Percentiles rank a stretch among this genome's conserved stretches.
phyloP scores from a whole-genome alignment of 768 basidiomycete species.

The Pleurotus cornucopiae region DNA sequence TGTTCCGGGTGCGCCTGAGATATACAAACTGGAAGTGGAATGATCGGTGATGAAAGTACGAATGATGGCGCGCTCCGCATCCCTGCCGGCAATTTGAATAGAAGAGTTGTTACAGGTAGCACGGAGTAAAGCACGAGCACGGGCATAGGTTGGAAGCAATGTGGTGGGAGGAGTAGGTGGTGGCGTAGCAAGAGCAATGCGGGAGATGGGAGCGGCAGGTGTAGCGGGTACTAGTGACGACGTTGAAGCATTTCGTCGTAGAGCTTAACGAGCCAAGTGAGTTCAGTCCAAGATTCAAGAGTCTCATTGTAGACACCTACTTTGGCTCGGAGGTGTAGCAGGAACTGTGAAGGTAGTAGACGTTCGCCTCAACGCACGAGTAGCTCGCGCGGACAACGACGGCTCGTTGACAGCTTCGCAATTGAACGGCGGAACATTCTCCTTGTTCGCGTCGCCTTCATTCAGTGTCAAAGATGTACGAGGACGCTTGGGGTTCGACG shows the following conservation, averaged over 20 bases:
- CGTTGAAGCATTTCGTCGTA: slow-evolving; percentile 41
- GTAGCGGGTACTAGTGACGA: slow-evolving; percentile 38
- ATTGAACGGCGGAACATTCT: slow-evolving; percentile 68
- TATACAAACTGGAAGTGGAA: slow-evolving; percentile 54
- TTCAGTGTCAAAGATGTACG: slow-evolving; percentile 38
- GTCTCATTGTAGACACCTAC: slow-evolving; percentile 30
- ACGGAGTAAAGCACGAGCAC: slow-evolving; percentile 67
- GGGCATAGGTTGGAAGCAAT: slow-evolving; percentile 48
- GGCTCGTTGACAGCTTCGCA: slow-evolving; percentile 27
- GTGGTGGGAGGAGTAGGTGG: slow-evolving; percentile 53
- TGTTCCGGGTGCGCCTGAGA: slow-evolving; percentile 91
- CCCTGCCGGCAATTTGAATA: slow-evolving; percentile 62
- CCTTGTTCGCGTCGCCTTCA: slow-evolving; percentile 68
- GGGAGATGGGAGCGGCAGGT: slow-evolving; percentile 37
- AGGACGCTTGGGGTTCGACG: slow-evolving; percentile 63
- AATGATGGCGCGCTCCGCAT: slow-evolving; percentile 56
- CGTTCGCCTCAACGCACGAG: slow-evolving; percentile 34
- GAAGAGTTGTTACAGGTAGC: slow-evolving; percentile 57
- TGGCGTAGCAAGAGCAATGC: slow-evolving; percentile 51
- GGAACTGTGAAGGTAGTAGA: slow-evolving; percentile 19
- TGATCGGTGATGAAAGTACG: slow-evolving; percentile 49
- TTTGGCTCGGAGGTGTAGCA: slow-evolving; percentile 36
- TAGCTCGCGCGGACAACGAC: slow-evolving; percentile 31
- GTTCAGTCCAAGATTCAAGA: slow-evolving; percentile 7
- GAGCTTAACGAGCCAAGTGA: slow-evolving; percentile 24